phyloP scores from a whole-genome alignment of 768 basidiomycete genomes.

The Naganishia vaughanmartiniae region DNA sequence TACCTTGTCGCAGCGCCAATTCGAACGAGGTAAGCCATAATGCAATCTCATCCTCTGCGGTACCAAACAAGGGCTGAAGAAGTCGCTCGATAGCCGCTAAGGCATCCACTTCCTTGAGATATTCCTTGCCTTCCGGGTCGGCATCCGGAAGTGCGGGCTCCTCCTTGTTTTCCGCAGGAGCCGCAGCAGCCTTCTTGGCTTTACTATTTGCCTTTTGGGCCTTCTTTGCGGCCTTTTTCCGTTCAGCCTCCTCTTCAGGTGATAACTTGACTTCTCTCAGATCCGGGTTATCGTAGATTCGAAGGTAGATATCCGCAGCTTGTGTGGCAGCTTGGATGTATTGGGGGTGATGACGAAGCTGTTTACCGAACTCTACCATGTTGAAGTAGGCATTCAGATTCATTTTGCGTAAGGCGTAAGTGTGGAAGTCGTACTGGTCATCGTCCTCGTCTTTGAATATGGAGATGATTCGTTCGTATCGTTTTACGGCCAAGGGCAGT shows the following conservation, averaged over 20 bases:
- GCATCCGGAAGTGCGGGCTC: conserved; percentile 30
- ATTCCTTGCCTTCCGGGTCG: conserved; percentile 25
- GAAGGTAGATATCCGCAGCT: conserved; percentile 63
- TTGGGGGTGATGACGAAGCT: conserved; percentile 68
- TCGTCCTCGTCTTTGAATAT: conserved; percentile 86
- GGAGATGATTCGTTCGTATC: conserved; percentile 72
- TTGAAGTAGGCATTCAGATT: conserved; percentile 80
- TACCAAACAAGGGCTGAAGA: conserved; percentile 7
- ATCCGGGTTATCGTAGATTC: conserved; percentile 44
- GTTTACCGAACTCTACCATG: conserved; percentile 77
- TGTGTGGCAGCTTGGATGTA: conserved; percentile 72
- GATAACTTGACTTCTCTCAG: conserved; percentile 44
- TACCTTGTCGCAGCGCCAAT: conserved; percentile 26
- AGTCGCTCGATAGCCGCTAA: conserved; percentile 21
- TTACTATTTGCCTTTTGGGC: conserved; percentile 50
- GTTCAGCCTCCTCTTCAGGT: conserved; percentile 49
- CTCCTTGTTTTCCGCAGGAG: conserved; percentile 29
- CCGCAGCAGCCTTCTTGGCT: conserved; percentile 30
- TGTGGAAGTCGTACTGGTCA: conserved; percentile 97
- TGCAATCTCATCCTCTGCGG: background rate
- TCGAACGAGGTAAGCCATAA: conserved; percentile 24
- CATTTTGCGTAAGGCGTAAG: conserved; percentile 84
- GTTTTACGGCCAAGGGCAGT: conserved; percentile 76
- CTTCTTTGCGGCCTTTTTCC: conserved; percentile 47
- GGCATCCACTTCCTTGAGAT: conserved; percentile 32